Percentiles rank a stretch among this genome's conserved stretches.
These are phyloP conservation scores for Helicosporidium sp. DNA, from an alignment of 139 green algal species.

Conservation along the genomic window DNA sequence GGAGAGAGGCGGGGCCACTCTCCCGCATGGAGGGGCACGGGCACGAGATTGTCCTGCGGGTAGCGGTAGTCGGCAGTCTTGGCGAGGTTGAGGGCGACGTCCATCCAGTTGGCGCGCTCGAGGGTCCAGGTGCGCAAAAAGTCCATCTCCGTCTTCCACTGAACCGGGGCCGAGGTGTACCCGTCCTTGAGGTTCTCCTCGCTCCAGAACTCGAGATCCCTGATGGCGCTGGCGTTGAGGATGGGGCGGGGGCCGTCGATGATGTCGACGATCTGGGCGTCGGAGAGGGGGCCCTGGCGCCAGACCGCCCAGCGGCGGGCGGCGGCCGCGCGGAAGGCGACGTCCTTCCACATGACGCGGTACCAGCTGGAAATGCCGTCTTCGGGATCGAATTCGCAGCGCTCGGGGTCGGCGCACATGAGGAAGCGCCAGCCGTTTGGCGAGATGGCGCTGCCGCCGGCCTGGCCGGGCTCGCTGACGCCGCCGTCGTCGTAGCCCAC, in stretches of 20 bases:
- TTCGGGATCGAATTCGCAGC: constrained; percentile 11
- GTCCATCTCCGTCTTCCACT: not conserved
- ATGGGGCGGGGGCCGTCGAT: not conserved
- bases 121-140: constrained; percentile 6
- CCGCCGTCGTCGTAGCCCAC: constrained; percentile 20
- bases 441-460: constrained; percentile 48
- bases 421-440: constrained; percentile 26
- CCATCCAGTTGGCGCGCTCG: constrained; percentile 16
- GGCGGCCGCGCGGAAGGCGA: constrained; percentile 1
- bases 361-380: constrained; percentile 15
- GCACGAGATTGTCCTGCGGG: not conserved
- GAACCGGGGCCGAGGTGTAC: not conserved
- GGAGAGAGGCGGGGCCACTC: not conserved
- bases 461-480: constrained; percentile 7
- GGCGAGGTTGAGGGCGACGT: constrained; percentile 3
- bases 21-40: not conserved
- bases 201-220: not conserved
- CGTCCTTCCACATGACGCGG: constrained; percentile 17
- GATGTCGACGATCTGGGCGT: constrained; percentile 2
- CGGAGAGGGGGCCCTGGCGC: constrained; percentile 5
- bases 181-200: not conserved
- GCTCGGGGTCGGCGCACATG: constrained; percentile 18
- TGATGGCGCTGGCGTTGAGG: not conserved
- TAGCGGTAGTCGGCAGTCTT: not conserved
- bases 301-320: constrained; percentile 10